phyloP scores from a whole-genome alignment of 805 yeast species.

The Zygosaccharomyces pseudorouxii region DNA sequence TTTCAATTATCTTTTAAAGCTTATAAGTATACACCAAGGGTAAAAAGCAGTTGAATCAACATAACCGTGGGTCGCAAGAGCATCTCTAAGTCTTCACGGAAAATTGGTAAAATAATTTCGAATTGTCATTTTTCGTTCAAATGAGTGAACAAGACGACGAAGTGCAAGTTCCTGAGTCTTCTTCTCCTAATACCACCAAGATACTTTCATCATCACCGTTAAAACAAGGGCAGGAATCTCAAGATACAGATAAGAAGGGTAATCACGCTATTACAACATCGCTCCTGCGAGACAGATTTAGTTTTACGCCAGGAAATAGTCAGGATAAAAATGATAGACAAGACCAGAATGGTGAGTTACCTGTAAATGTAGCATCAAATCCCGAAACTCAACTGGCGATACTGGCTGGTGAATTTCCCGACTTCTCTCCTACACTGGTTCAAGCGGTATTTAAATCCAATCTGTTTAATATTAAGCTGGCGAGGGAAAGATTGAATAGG shows the following conservation, averaged over 20 bases:
- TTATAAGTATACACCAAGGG: not conserved
- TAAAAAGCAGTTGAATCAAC: not conserved
- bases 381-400: slow-evolving; percentile 19
- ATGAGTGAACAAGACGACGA: slow-evolving; percentile 17
- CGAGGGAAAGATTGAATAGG: slow-evolving; percentile 33
- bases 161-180: slow-evolving; percentile 51
- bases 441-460: slow-evolving; percentile 39
- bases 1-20: not conserved
- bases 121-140: slow-evolving; percentile 19
- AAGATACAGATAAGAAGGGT: not conserved
- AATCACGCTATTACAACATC: slow-evolving; percentile 12
- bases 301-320: slow-evolving; percentile 35
- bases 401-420: slow-evolving; percentile 30
- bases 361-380: slow-evolving; percentile 7
- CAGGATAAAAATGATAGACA: not conserved
- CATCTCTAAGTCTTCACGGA: not conserved
- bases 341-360: not conserved
- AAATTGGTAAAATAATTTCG: not conserved
- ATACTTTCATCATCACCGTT: slow-evolving; percentile 31
- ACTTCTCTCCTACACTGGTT: slow-evolving; percentile 34
- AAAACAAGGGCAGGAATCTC: slow-evolving; percentile 15
- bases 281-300: slow-evolving; percentile 40
- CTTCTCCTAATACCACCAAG: slow-evolving; percentile 34
- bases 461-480: slow-evolving; percentile 34
- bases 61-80: not conserved